A percentile compares a stretch with the other conserved stretches of the same genome.
Conservation (phyloP, 257 asterid species). For the Solanum sparsipilum region DNA sequence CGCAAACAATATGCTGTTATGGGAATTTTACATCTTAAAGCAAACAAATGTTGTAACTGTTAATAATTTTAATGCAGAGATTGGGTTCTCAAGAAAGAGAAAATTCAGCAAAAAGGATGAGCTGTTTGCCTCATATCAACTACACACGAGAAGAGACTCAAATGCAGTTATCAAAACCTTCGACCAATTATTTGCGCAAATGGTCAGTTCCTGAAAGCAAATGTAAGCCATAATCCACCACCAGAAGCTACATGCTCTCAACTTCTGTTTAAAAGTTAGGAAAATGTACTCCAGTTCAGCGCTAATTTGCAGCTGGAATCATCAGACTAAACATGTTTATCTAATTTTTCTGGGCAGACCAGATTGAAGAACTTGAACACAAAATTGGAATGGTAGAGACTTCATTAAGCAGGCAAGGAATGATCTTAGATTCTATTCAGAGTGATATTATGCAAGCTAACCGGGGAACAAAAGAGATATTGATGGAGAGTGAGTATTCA, state of each 20-base stretch:
- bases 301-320: background rate
- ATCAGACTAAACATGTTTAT: background rate
- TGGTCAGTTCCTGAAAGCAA: slow-evolving; percentile 63
- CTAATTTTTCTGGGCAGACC: slow-evolving; percentile 42
- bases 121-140: slow-evolving; percentile 42
- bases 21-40: slow-evolving; percentile 4
- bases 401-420: slow-evolving; percentile 65
- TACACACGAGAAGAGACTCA: slow-evolving; percentile 67
- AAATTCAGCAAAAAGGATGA: slow-evolving; percentile 49
- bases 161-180: slow-evolving; percentile 43
- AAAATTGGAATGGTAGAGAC: slow-evolving; percentile 78
- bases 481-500: slow-evolving; percentile 54
- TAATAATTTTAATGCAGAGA: slow-evolving; percentile 29
- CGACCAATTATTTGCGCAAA: slow-evolving; percentile 54
- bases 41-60: slow-evolving; percentile 12
- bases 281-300: background rate
- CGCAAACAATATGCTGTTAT: background rate
- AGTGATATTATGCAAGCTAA: slow-evolving; percentile 77
- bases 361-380: slow-evolving; percentile 76
- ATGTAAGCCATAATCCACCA: slow-evolving; percentile 37
- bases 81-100: slow-evolving; percentile 82
- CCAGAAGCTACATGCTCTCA: background rate
- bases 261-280: background rate
- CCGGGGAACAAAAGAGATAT: slow-evolving; percentile 74
- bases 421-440: slow-evolving; percentile 83